Conservation (phyloP, 2,329 filamentous ascomycete genomes). For the Exophiala sideris region DNA sequence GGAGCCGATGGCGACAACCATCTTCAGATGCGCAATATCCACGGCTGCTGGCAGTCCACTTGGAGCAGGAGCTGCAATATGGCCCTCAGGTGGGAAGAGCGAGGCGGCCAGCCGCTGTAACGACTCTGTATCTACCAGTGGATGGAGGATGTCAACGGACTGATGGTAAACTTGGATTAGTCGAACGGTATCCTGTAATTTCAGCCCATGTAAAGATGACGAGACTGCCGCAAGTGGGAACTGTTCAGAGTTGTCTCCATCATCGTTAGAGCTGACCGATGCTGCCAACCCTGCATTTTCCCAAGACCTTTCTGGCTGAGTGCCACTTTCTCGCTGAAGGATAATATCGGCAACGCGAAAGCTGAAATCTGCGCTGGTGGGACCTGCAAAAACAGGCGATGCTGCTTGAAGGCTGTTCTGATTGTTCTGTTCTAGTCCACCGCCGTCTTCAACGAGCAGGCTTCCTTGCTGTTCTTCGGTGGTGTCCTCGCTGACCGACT, state of each 20-base stretch:
- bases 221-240: neutral
- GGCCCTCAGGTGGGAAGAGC: neutral
- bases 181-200: slow-evolving; percentile 4
- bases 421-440: neutral
- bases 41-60: neutral
- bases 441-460: neutral
- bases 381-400: slow-evolving; percentile 12
- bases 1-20: slow-evolving; percentile 9
- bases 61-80: neutral
- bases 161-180: slow-evolving; percentile 14
- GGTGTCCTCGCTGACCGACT: neutral
- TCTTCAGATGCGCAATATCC: slow-evolving; percentile 10
- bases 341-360: slow-evolving; percentile 10
- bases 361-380: slow-evolving; percentile 16
- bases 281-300: slow-evolving; percentile 2
- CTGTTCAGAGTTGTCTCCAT: slow-evolving; percentile 1
- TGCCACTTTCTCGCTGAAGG: slow-evolving; percentile 3
- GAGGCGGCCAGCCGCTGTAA: neutral
- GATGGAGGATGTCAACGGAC: slow-evolving; percentile 10
- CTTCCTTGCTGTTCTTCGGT: neutral
- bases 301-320: neutral
- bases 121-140: slow-evolving; percentile 2
- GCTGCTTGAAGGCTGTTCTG: neutral
- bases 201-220: slow-evolving; percentile 1
- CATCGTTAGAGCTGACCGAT: slow-evolving; percentile 4